Base-by-base conservation (phyloP, 2,329 filamentous ascomycete species). In the Chrysoporthe puriensis region DNA sequence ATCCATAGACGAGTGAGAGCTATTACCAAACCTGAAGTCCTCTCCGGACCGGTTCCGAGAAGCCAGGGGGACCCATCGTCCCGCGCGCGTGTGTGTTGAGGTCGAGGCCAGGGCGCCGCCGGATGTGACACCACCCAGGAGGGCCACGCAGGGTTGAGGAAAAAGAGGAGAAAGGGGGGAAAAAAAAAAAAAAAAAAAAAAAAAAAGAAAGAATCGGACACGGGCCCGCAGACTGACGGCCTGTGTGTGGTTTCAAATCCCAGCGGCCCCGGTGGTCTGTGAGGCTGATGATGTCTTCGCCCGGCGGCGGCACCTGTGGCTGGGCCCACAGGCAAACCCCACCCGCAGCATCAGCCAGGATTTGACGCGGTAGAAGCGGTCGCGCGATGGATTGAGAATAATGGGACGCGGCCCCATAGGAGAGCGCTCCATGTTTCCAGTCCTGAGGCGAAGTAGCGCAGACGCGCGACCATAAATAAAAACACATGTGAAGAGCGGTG, bases 331-430 rank as follows among this genome's bases (percentile, higher is more conserved):
- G 26, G 11, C 57, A 43, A 11, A 11, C 18, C 32, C 54, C 54
- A 58, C 54, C 32, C 34, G 18, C 57, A n/a, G 57, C 36, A 43
- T 26, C 57, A 60, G 42, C 36, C 57, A 26, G n/a, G 57, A 60
- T 60, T 60, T 60, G 57, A 44, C 57, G 57, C 57, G 57, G 36
- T 60, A 43, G 57, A 60, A 44, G 57, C 57, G 57, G 57, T 40
- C 32, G n/a, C 34, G 40, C 40, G 7, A 40, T 36, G 54, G 32
- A 21, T 34, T 40, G 11, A n/a, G n/a, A 40, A 8, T n/a, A 18
- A 40, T 40, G 34, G 32, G 54, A 40, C 54, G 34, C 16, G 7
- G 54, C 11, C 40, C 54, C 54, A 57, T 54, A 54, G 16, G 54
- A 40, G 54, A 40, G 18, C 0, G 16, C 14, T 9, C 18, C 4